A percentile compares a stretch with the other conserved stretches of the same genome.
Evolutionary conservation across 139 green algal species (phyloP).

Genomic region (Gonium pectorale): DNA sequence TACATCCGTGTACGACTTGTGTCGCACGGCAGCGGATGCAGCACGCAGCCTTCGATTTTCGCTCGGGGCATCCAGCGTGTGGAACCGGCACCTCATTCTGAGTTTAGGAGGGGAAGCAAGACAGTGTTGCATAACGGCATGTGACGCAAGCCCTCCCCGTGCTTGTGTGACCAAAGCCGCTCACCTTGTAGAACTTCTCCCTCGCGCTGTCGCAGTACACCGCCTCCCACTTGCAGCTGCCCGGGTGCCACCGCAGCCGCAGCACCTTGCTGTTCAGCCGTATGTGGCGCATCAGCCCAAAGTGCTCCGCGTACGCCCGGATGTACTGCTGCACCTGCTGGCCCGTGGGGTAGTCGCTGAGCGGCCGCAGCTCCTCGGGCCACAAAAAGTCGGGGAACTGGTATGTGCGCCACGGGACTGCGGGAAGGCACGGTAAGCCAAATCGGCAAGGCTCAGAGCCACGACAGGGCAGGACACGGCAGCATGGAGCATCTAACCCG

Average conservation of each 20-base stretch:
- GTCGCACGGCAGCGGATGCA: no score
- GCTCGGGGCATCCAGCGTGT: not conserved
- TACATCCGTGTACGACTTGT: no score
- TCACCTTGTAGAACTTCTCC: constrained; percentile 1
- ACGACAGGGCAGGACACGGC: not conserved
- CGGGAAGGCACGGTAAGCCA: no score
- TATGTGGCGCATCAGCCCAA: constrained; percentile 1
- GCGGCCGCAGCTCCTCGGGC: not conserved
- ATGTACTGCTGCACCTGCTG: constrained; percentile 13
- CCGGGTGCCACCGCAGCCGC: not conserved
- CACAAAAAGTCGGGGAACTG: constrained; percentile 18
- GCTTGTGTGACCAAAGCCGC: no score
- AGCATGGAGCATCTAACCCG: no score
- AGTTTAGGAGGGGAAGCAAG: no score
- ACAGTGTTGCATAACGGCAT: no score
- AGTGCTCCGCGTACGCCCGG: not conserved
- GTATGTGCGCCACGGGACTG: not conserved
- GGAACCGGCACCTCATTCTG: no score
- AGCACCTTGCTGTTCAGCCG: constrained; percentile 4
- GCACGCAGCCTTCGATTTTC: no score
- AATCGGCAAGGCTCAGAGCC: no score
- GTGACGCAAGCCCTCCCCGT: no score
- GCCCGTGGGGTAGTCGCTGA: not conserved
- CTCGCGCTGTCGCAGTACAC: not conserved
- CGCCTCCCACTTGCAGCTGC: not conserved